phyloP scores from a whole-genome alignment of 148 eudicot species.

The Rhododendron ovatum region DNA sequence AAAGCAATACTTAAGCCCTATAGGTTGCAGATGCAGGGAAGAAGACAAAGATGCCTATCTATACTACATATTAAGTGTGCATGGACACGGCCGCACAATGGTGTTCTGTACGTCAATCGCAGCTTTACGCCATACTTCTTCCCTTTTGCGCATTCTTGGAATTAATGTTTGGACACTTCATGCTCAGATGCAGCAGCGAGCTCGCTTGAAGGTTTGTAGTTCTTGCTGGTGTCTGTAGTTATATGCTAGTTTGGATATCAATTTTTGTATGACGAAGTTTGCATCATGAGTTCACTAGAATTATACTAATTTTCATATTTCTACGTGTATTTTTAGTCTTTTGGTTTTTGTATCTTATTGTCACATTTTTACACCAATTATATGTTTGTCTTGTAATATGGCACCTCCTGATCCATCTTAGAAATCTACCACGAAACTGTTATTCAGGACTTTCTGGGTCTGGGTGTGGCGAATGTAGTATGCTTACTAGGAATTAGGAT shows the following conservation, averaged over 20 bases:
- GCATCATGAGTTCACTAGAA: background rate
- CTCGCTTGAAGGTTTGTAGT: slow-evolving; percentile 78
- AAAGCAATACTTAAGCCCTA: background rate
- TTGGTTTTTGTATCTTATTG: background rate
- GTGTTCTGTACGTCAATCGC: slow-evolving; percentile 92
- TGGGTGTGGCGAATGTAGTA: background rate
- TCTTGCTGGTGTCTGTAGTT: background rate
- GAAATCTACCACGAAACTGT: background rate
- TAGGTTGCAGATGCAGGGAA: slow-evolving; percentile 71
- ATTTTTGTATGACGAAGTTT: background rate
- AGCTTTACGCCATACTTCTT: slow-evolving; percentile 77
- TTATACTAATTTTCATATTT: background rate
- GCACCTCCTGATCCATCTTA: background rate
- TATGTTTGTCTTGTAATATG: background rate
- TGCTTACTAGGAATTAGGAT: background rate
- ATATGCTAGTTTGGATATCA: background rate
- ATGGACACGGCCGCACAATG: slow-evolving; percentile 86
- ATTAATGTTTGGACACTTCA: slow-evolving; percentile 67
- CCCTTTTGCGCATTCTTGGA: slow-evolving; percentile 62
- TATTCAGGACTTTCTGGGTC: background rate
- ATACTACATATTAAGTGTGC: slow-evolving; percentile 81
- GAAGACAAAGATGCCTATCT: slow-evolving; percentile 94
- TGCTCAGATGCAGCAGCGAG: slow-evolving; percentile 88
- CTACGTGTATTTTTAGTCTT: background rate
- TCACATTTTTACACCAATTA: background rate